A percentile compares a stretch with the other conserved stretches of the same genome.
Evolutionary conservation across 139 green algal genomes (phyloP).

Genomic region (Coccomyxa sp.): DNA sequence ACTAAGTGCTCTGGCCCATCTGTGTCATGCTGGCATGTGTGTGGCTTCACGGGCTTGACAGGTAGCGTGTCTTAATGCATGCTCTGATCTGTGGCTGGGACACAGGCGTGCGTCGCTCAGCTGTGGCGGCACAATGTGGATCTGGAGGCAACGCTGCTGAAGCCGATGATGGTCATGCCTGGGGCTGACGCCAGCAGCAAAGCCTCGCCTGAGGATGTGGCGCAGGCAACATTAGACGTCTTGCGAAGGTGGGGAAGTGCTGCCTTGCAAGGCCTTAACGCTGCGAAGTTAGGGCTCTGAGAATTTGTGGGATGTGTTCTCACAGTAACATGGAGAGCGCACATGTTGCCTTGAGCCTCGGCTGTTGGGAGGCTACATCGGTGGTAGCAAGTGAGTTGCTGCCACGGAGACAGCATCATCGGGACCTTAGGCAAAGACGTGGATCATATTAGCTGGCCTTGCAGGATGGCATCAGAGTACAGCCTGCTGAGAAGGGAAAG

Average conservation of each 20-base stretch:
- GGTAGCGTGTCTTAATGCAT: no score
- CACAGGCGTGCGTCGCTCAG: slow-evolving; percentile 43
- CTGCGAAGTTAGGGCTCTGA: not conserved
- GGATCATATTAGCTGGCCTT: no score
- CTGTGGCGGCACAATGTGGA: slow-evolving; percentile 60
- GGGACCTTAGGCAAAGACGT: not conserved
- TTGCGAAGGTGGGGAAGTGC: slow-evolving; percentile 62
- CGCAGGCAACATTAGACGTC: slow-evolving; percentile 61
- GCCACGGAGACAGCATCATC: not conserved
- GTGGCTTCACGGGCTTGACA: no score
- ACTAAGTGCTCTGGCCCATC: no score
- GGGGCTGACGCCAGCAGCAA: slow-evolving; percentile 34
- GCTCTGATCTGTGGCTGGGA: no score
- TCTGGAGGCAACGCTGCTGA: slow-evolving; percentile 83
- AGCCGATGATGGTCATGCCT: slow-evolving; percentile 89
- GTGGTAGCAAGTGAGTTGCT: not conserved
- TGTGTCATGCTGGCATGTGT: no score
- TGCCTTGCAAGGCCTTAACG: no score
- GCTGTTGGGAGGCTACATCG: not conserved
- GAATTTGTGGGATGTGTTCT: not conserved
- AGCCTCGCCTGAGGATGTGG: slow-evolving; percentile 52
- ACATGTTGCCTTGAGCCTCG: no score
- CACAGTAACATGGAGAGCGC: not conserved
- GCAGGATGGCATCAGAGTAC: no score
- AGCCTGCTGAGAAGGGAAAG: not conserved